Percentiles rank a stretch among this genome's conserved stretches.
These are phyloP conservation scores for Debaryomycetaceae sp. DNA, from an alignment of 1,139 yeast genomes.

Conservation along the genomic window DNA sequence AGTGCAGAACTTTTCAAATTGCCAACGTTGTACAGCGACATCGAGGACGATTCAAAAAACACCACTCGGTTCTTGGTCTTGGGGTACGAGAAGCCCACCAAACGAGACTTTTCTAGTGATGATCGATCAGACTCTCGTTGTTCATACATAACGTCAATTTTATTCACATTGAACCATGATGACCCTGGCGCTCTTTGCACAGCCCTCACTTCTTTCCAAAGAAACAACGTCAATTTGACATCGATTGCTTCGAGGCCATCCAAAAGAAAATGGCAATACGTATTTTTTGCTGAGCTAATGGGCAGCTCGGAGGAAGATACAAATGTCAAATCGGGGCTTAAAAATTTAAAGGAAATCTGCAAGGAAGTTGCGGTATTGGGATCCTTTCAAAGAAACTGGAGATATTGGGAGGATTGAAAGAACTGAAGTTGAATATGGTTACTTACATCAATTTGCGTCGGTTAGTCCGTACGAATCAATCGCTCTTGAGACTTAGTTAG, in stretches of 20 bases:
- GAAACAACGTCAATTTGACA: constrained; percentile 59
- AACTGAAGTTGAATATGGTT: background rate
- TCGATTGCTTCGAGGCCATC: constrained; percentile 76
- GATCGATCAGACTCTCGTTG: constrained; percentile 1
- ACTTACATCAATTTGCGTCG: background rate
- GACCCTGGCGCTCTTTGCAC: constrained; percentile 75
- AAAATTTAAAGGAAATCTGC: constrained; percentile 20
- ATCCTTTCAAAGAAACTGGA: constrained; percentile 29
- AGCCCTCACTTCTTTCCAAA: constrained; percentile 58
- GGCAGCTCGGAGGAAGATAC: constrained; percentile 21
- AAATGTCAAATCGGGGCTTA: constrained; percentile 16
- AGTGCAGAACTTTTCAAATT: constrained; percentile 65
- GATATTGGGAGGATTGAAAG: constrained; percentile 12
- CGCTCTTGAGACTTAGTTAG: background rate
- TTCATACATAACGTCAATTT: constrained; percentile 45
- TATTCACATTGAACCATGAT: constrained; percentile 65
- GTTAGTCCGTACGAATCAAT: background rate
- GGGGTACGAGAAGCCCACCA: constrained; percentile 26
- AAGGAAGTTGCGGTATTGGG: constrained; percentile 37
- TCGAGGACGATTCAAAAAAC: constrained; percentile 72
- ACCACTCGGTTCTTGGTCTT: constrained; percentile 82
- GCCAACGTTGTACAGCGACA: constrained; percentile 50
- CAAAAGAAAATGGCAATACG: constrained; percentile 69
- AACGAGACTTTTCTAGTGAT: constrained; percentile 3
- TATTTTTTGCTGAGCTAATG: constrained; percentile 70